Evolutionary conservation across 2,329 filamentous ascomycete species (phyloP).

Genomic region (Lachnellula occidentalis): DNA sequence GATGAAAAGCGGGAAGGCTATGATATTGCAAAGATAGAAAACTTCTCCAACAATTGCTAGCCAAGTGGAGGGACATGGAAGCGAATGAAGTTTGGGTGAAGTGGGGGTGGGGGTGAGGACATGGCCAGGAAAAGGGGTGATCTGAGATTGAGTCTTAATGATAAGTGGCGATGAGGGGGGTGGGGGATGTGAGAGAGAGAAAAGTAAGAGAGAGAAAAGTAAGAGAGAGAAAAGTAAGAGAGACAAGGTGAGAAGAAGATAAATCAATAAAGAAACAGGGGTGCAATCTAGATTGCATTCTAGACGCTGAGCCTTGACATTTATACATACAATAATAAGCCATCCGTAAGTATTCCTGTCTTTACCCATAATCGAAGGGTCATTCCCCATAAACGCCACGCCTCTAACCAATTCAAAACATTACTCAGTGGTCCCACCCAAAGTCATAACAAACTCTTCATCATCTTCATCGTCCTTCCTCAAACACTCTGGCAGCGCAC

Average conservation of each 20-base stretch:
- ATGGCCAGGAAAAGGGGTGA: too few relatives aligned
- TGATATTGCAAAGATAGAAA: too few relatives aligned
- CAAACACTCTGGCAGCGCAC: conserved; percentile 26
- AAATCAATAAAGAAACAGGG: not conserved
- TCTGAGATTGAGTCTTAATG: too few relatives aligned
- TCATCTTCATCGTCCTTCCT: conserved; percentile 36
- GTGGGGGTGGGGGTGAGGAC: too few relatives aligned
- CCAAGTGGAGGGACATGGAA: too few relatives aligned
- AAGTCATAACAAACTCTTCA: conserved; percentile 51
- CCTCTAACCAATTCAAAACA: not conserved
- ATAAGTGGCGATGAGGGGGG: too few relatives aligned
- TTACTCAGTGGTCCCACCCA: conserved; percentile 23
- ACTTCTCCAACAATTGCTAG: too few relatives aligned
- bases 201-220: too few relatives aligned
- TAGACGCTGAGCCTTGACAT: not conserved
- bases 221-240: too few relatives aligned
- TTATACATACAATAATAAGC: not conserved
- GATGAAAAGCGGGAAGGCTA: too few relatives aligned
- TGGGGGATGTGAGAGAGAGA: too few relatives aligned
- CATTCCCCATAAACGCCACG: not conserved
- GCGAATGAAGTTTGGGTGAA: too few relatives aligned
- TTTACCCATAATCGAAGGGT: not conserved
- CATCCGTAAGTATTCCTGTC: not conserved
- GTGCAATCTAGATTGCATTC: not conserved
- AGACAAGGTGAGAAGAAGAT: not conserved